These are phyloP conservation scores for Lichtheimia ramosa DNA, from an alignment of 371 early-diverging fungal genomes.

Conservation along the genomic window DNA sequence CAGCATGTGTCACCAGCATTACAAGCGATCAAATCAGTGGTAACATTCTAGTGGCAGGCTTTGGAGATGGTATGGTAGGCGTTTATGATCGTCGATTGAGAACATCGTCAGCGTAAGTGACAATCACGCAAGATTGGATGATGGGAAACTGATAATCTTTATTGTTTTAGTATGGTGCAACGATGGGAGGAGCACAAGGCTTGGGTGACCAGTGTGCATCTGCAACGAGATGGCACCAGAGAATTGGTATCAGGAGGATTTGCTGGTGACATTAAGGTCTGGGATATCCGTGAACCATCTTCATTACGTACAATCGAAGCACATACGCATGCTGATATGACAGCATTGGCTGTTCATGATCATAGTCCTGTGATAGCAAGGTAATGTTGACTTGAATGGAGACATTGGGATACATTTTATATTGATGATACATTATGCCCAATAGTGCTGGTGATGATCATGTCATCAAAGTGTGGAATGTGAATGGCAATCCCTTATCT, in stretches of 20 bases:
- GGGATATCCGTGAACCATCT: slow-evolving; percentile 74
- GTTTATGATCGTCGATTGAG: slow-evolving; percentile 74
- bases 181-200: slow-evolving; percentile 68
- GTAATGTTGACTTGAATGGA: slow-evolving; percentile 27
- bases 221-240: slow-evolving; percentile 64
- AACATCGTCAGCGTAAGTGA: slow-evolving; percentile 50
- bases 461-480: slow-evolving; percentile 66
- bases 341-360: slow-evolving; percentile 71
- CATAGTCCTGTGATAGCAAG: slow-evolving; percentile 69
- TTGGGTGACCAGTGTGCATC: slow-evolving; percentile 63
- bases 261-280: slow-evolving; percentile 78
- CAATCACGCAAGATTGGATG: neutral
- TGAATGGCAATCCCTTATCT: slow-evolving; percentile 53
- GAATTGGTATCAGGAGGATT: slow-evolving; percentile 60
- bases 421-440: too few species aligned
- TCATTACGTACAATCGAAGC: slow-evolving; percentile 52
- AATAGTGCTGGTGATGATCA: slow-evolving; percentile 65
- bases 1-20: slow-evolving; percentile 67
- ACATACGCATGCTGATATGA: slow-evolving; percentile 57
- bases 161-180: slow-evolving; percentile 48
- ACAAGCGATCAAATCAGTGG: slow-evolving; percentile 70
- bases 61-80: slow-evolving; percentile 80
- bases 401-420: too few species aligned
- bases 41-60: slow-evolving; percentile 75
- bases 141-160: slow-evolving; percentile 6